Evolutionary conservation across 495 filamentous ascomycete species (phyloP).

Genomic region (Cercophora sp.): DNA sequence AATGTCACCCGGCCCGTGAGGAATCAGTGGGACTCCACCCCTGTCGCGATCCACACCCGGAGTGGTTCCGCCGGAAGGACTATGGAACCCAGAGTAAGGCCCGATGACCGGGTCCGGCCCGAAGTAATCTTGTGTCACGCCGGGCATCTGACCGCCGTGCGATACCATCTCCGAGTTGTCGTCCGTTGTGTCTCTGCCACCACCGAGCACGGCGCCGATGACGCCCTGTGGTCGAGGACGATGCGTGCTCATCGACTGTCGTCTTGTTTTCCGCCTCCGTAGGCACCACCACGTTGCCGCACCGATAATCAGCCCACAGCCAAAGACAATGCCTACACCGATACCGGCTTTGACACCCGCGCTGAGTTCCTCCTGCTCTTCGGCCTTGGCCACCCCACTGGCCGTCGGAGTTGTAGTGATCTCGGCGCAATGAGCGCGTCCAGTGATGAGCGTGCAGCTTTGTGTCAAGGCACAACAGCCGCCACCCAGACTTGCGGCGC

Average conservation of each 20-base stretch:
- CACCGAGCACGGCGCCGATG: conserved; percentile 10
- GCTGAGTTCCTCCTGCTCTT: conserved; percentile 20
- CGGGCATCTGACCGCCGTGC: conserved; percentile 17
- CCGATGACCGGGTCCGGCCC: conserved; percentile 31
- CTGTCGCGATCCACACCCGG: conserved; percentile 12
- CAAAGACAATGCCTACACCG: conserved; percentile 34
- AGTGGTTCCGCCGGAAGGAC: conserved; percentile 15
- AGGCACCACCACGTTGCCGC: conserved; percentile 35
- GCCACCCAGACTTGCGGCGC: conserved; percentile 59
- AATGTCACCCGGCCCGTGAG: conserved; percentile 31
- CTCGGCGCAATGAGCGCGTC: conserved; percentile 44
- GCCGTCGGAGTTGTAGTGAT: conserved; percentile 37
- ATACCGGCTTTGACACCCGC: conserved; percentile 42
- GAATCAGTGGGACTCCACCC: conserved; percentile 23
- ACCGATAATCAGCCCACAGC: conserved; percentile 30
- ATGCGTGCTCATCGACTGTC: conserved; percentile 7
- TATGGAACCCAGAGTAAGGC: conserved; percentile 29
- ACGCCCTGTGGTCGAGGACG: conserved; percentile 4
- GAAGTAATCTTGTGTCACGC: conserved; percentile 29
- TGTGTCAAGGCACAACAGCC: conserved; percentile 72
- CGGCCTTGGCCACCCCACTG: conserved; percentile 19
- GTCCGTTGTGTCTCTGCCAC: conserved; percentile 26
- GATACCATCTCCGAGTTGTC: conserved; percentile 23
- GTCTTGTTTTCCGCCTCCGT: conserved; percentile 22
- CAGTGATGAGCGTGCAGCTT: conserved; percentile 61